A percentile compares a stretch with the other conserved stretches of the same genome.
These are phyloP conservation scores for Penicillium sp. DNA, from an alignment of 2,329 filamentous ascomycete species.

Conservation along the genomic window DNA sequence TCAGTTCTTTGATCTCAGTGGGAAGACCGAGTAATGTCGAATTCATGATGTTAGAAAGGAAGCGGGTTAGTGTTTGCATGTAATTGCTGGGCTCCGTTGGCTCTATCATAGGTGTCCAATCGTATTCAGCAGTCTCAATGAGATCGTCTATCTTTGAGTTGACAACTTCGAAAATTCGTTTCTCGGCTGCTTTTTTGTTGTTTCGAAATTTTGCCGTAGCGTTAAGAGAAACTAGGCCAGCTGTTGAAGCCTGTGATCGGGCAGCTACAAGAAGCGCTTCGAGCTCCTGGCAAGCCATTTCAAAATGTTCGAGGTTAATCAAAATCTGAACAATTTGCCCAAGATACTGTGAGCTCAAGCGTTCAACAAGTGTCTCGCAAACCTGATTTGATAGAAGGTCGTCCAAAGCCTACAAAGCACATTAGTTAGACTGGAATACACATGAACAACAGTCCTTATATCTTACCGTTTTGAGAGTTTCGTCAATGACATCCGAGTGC, in stretches of 20 bases:
- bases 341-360: conserved; percentile 85
- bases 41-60: conserved; percentile 94
- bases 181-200: conserved; percentile 94
- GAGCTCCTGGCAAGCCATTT: conserved; percentile 84
- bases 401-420: conserved; percentile 67
- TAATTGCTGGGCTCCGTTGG: conserved; percentile 80
- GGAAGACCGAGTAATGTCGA: conserved; percentile 90
- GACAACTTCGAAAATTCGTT: conserved; percentile 96
- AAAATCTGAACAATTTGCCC: conserved; percentile 98
- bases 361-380: conserved; percentile 82
- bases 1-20: conserved; percentile 91
- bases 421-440: not conserved
- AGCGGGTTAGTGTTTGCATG: conserved; percentile 90
- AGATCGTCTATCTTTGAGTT: conserved; percentile 98
- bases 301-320: conserved; percentile 96
- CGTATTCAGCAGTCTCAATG: conserved; percentile 94
- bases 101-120: conserved; percentile 67
- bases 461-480: conserved; percentile 72
- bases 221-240: conserved; percentile 71
- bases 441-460: not conserved
- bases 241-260: conserved; percentile 72
- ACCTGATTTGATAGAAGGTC: conserved; percentile 91
- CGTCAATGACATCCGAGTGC: conserved; percentile 83
- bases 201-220: conserved; percentile 83
- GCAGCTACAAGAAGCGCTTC: conserved; percentile 82